A percentile compares a stretch with the other conserved stretches of the same genome.
phyloP scores from a whole-genome alignment of 2,329 filamentous ascomycete genomes.

The Fusarium oligoseptatum region DNA sequence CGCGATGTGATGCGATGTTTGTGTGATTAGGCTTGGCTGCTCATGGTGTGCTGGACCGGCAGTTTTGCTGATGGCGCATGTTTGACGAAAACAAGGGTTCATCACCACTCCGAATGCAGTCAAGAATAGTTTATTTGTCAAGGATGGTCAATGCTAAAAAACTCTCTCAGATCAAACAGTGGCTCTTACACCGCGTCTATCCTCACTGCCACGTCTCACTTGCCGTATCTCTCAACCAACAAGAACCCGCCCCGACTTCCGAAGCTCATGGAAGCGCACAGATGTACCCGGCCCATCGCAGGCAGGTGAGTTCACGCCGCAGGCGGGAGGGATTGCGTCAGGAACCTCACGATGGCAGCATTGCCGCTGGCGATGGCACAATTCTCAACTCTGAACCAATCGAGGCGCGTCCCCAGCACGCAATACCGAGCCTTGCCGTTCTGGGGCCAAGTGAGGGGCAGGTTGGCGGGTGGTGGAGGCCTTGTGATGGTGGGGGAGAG shows the following conservation, averaged over 20 bases:
- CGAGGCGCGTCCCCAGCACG: slow-evolving; percentile 36
- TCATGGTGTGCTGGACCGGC: slow-evolving; percentile 9
- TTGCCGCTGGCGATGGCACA: slow-evolving; percentile 43
- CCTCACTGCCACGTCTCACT: background rate
- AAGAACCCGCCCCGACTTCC: slow-evolving; percentile 35
- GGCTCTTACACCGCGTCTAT: background rate
- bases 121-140: background rate
- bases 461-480: slow-evolving; percentile 2
- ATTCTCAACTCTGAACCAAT: slow-evolving; percentile 38
- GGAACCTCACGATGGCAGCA: slow-evolving; percentile 45
- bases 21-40: slow-evolving; percentile 20
- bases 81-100: background rate
- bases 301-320: slow-evolving; percentile 6
- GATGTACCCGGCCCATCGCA: slow-evolving; percentile 32
- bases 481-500: slow-evolving; percentile 27
- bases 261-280: slow-evolving; percentile 10
- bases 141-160: background rate
- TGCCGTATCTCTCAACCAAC: background rate
- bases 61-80: background rate
- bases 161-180: background rate
- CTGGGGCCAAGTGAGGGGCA: slow-evolving; percentile 45
- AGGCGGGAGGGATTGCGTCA: slow-evolving; percentile 41
- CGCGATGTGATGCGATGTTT: slow-evolving; percentile 15
- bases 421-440: slow-evolving; percentile 45
- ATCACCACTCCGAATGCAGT: background rate